Conservation (phyloP, 305 asterid species). For the Ajuga reptans region DNA sequence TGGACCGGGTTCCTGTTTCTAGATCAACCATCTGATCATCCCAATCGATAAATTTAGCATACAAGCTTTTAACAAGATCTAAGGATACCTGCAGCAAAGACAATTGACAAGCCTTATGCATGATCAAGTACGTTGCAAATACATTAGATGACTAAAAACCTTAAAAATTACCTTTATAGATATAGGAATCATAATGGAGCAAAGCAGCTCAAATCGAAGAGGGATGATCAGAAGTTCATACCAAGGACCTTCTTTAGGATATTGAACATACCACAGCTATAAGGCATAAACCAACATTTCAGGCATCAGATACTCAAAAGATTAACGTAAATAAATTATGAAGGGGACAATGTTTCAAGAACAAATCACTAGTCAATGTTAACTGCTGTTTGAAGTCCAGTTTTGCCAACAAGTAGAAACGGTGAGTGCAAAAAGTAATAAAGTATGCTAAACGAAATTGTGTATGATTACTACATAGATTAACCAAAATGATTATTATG, state of each 20-base stretch:
- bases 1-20: constrained; percentile 67
- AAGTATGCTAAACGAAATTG: not conserved
- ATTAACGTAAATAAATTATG: not conserved
- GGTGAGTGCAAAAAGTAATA: not conserved
- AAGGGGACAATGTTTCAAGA: not conserved
- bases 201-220: constrained; percentile 93
- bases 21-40: constrained; percentile 87
- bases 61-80: constrained; percentile 90
- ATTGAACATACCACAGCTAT: constrained; percentile 90
- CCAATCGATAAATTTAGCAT: constrained; percentile 96
- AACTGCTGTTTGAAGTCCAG: not conserved
- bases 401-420: not conserved
- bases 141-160: constrained; percentile 11
- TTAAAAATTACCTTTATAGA: constrained; percentile 71
- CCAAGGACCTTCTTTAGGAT: constrained; percentile 97
- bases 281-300: constrained; percentile 29
- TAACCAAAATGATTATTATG: not conserved
- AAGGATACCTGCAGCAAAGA: constrained; percentile 66
- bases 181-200: constrained; percentile 98
- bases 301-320: constrained; percentile 18
- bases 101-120: constrained; percentile 1
- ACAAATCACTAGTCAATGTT: constrained; percentile 15
- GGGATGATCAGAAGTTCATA: constrained; percentile 92
- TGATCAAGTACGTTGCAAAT: not conserved
- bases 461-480: not conserved